These are phyloP conservation scores for Spathaspora sp. DNA, from an alignment of 805 yeast genomes.

Conservation along the genomic window DNA sequence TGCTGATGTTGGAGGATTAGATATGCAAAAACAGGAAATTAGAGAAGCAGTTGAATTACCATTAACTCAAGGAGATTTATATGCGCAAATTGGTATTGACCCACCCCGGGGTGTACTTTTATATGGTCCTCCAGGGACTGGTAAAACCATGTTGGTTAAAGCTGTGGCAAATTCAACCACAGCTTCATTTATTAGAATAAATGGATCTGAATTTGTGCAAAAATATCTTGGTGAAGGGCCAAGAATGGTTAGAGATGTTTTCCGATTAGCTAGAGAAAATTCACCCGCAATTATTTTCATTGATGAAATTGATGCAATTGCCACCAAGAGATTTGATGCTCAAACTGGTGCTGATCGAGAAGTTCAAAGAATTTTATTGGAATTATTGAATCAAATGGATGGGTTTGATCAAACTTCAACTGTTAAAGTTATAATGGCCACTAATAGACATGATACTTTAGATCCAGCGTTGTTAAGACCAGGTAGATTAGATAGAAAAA, in stretches of 20 bases:
- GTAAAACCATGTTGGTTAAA: constrained; percentile 97
- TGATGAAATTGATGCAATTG: constrained; percentile 98
- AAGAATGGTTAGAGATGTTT: constrained; percentile 98
- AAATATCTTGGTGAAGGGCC: constrained; percentile 99
- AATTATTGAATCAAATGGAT: constrained; percentile 96
- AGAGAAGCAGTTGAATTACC: constrained; percentile 98
- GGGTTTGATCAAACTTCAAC: constrained; percentile 95
- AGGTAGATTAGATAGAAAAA: constrained; percentile 96
- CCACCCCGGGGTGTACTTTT: constrained; percentile 97
- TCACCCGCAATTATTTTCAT: constrained; percentile 96
- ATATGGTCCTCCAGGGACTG: constrained; percentile 99
- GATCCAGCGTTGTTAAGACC: constrained; percentile 98
- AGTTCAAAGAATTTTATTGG: constrained; percentile 95
- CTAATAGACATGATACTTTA: constrained; percentile 97
- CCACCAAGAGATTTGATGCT: constrained; percentile 98
- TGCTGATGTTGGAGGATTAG: constrained; percentile 98
- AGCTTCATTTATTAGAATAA: constrained; percentile 93
- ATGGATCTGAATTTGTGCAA: constrained; percentile 97
- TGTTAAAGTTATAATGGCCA: constrained; percentile 98
- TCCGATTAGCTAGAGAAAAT: constrained; percentile 94
- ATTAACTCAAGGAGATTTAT: constrained; percentile 89
- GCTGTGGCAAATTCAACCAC: constrained; percentile 97
- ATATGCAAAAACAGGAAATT: constrained; percentile 98
- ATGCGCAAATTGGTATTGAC: constrained; percentile 96
- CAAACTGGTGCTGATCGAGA: constrained; percentile 99